A percentile compares a stretch with the other conserved stretches of the same genome.
Evolutionary conservation across 78 protist species (phyloP).

Genomic region (Dictyostelium citrinum): DNA sequence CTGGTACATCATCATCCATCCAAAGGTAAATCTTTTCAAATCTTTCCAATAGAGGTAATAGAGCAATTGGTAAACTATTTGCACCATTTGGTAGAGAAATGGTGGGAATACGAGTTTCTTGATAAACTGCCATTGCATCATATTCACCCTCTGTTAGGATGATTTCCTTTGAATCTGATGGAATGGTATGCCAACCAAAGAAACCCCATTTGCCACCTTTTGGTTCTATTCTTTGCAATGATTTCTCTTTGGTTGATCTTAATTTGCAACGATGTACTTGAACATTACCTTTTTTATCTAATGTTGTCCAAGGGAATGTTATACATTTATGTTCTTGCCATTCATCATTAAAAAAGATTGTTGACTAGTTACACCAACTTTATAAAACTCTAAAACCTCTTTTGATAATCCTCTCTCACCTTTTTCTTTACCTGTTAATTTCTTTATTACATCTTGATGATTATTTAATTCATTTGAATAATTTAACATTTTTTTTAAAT

Average conservation of each 20-base stretch:
- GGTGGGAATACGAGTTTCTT: constrained; percentile 84
- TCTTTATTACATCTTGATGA: constrained; percentile 17
- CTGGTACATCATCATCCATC: constrained; percentile 88
- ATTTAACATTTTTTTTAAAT: constrained; percentile 14
- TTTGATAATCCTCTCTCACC: constrained; percentile 61
- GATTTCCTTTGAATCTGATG: constrained; percentile 65
- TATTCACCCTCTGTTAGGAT: constrained; percentile 87
- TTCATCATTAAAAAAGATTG: constrained; percentile 15
- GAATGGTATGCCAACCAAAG: constrained; percentile 87
- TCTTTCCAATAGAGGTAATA: constrained; percentile 76
- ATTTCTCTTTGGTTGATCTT: constrained; percentile 60
- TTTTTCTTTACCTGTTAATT: constrained; percentile 34
- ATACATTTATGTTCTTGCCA: constrained; percentile 82
- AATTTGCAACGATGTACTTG: constrained; percentile 49
- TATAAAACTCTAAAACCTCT: constrained; percentile 39
- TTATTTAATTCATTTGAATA: constrained; percentile 15
- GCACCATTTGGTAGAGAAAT: constrained; percentile 88
- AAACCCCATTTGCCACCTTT: constrained; percentile 82
- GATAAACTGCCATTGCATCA: constrained; percentile 90
- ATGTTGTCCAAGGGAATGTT: constrained; percentile 82
- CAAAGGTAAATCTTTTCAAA: constrained; percentile 83
- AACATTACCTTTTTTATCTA: constrained; percentile 47
- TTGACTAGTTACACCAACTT: constrained; percentile 66
- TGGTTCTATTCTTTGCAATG: constrained; percentile 74
- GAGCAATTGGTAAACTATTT: constrained; percentile 59